Percentiles rank a stretch among this genome's conserved stretches.
phyloP scores from a whole-genome alignment of 352 stramenopile species.

The Phytophthora pinifolia region DNA sequence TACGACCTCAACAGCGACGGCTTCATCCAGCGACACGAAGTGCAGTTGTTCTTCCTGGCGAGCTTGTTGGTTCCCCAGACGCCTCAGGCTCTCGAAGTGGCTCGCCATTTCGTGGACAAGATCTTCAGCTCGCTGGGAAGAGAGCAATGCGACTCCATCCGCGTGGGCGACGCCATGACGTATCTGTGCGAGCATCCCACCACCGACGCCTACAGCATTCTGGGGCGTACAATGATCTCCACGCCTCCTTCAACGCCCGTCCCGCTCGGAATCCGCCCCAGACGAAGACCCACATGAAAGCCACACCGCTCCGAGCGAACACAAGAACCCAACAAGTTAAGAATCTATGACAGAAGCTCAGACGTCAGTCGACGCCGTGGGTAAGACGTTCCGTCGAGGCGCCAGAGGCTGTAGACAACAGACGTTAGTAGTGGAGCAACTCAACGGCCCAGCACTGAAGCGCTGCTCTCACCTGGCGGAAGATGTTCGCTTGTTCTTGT shows the following conservation, averaged over 20 bases:
- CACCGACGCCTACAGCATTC: slow-evolving; percentile 59
- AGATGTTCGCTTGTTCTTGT: slow-evolving; percentile 15
- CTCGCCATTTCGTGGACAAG: slow-evolving; percentile 60
- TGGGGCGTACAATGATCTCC: slow-evolving; percentile 70
- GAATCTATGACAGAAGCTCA: neutral
- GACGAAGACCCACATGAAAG: slow-evolving; percentile 3
- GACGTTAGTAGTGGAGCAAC: neutral
- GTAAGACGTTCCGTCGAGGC: slow-evolving; percentile 28
- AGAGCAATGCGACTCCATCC: slow-evolving; percentile 36
- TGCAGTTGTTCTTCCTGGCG: slow-evolving; percentile 62
- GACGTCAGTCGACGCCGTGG: slow-evolving; percentile 7
- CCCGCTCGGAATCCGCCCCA: slow-evolving; percentile 2
- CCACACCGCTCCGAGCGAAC: neutral
- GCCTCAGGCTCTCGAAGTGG: slow-evolving; percentile 50
- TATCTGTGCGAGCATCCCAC: slow-evolving; percentile 53
- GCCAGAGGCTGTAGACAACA: slow-evolving; percentile 25
- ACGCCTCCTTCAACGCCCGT: slow-evolving; percentile 16
- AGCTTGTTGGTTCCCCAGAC: slow-evolving; percentile 47
- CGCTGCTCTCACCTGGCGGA: slow-evolving; percentile 12
- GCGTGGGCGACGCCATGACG: slow-evolving; percentile 43
- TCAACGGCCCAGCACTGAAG: neutral
- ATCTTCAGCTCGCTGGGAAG: slow-evolving; percentile 57
- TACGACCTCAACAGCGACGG: slow-evolving; percentile 74
- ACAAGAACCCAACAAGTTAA: slow-evolving; percentile 6
- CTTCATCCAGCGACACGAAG: slow-evolving; percentile 57